Conservation (phyloP, 495 filamentous ascomycete genomes). For the Penicillium manginii region DNA sequence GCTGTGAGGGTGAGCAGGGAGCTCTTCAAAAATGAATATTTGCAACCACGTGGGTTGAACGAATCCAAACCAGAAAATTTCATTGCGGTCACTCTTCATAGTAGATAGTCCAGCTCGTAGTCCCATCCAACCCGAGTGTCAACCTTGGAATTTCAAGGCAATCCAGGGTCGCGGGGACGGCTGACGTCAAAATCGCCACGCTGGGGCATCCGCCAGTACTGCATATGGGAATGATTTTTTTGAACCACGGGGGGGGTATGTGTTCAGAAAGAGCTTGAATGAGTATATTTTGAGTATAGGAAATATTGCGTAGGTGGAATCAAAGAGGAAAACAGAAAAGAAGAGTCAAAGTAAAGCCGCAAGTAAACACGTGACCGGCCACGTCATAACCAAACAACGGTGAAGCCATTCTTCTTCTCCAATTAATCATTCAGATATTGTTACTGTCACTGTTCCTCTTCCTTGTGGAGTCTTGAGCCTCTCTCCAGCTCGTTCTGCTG, state of each 20-base stretch:
- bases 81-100: no score
- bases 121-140: background rate
- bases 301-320: background rate
- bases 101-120: no score
- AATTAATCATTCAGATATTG: no score
- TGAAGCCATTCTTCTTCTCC: background rate
- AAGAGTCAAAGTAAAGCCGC: background rate
- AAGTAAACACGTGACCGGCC: conserved; percentile 4
- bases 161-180: background rate
- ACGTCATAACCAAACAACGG: conserved; percentile 1
- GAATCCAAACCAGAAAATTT: no score
- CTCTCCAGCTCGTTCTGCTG: no score
- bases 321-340: background rate
- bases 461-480: background rate
- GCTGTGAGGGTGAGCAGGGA: no score
- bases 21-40: no score
- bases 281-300: no score
- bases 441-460: no score
- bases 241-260: background rate
- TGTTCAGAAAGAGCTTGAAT: no score
- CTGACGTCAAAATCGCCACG: conserved; percentile 5
- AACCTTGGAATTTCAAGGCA: background rate
- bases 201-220: background rate
- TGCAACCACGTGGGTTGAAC: no score
- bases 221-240: background rate